Evolutionary conservation across 2,329 filamentous ascomycete genomes (phyloP).

Genomic region (Microcyclosporella mali): DNA sequence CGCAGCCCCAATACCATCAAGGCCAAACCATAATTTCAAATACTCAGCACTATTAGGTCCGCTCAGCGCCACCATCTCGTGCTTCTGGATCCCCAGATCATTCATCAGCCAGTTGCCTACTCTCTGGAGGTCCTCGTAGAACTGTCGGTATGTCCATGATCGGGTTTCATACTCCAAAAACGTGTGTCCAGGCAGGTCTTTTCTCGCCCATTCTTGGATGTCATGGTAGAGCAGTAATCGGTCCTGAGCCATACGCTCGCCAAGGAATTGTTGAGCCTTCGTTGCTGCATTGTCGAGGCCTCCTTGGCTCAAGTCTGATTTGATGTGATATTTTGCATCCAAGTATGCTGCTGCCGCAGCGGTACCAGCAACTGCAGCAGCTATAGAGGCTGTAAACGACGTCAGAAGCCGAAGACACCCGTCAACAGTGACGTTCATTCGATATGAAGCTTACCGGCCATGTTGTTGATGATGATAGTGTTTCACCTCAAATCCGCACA

Average conservation of each 20-base stretch:
- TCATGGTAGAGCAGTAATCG: constrained; percentile 23
- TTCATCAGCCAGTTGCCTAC: constrained; percentile 70
- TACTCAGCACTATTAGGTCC: constrained; percentile 32
- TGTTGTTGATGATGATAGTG: too few relatives aligned
- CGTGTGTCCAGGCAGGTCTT: constrained; percentile 16
- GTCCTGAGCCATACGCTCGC: constrained; percentile 14
- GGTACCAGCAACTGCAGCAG: constrained; percentile 24
- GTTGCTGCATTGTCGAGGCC: constrained; percentile 18
- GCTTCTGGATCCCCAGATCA: constrained; percentile 37
- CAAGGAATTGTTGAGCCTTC: constrained; percentile 20
- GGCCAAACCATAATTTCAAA: constrained; percentile 34
- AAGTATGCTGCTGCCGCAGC: constrained; percentile 47
- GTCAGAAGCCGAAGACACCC: background rate
- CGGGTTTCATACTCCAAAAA: constrained; percentile 26
- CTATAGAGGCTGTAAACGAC: constrained; percentile 12
- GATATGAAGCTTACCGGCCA: too few relatives aligned
- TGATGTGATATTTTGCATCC: constrained; percentile 63
- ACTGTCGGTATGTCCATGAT: constrained; percentile 64
- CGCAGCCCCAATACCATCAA: constrained; percentile 53
- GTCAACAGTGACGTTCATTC: too few relatives aligned
- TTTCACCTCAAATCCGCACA: too few relatives aligned
- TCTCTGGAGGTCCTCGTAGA: constrained; percentile 61
- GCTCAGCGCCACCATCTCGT: constrained; percentile 32
- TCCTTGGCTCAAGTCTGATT: constrained; percentile 50
- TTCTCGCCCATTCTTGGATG: constrained; percentile 21